Evolutionary conservation across 176 grass and related monocot species (phyloP).

Genomic region (Bromus sterilis): DNA sequence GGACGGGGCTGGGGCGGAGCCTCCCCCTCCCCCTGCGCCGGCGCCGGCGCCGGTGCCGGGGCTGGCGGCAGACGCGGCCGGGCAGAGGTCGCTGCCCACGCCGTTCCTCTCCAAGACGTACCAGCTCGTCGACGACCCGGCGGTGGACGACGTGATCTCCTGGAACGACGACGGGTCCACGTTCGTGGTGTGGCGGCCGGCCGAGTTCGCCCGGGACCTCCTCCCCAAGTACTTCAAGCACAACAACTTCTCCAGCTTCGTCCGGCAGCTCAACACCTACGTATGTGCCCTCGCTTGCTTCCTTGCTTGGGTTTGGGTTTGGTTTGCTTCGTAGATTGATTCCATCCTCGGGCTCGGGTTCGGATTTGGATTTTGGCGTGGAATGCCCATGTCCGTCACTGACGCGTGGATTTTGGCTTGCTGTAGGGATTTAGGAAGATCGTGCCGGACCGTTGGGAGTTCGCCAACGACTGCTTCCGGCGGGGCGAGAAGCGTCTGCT

Average conservation of each 20-base stretch:
- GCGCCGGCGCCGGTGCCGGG: conserved; percentile 24
- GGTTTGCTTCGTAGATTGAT: background rate
- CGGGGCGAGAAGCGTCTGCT: conserved; percentile 62
- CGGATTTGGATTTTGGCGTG: background rate
- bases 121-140: conserved; percentile 78
- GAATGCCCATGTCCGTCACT: conserved; percentile 22
- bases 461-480: conserved; percentile 78
- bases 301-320: background rate
- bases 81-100: conserved; percentile 74
- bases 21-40: background rate
- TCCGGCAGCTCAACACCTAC: conserved; percentile 95
- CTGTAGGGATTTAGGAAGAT: conserved; percentile 90
- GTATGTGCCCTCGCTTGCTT: conserved; percentile 1
- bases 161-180: conserved; percentile 86
- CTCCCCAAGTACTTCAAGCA: conserved; percentile 98
- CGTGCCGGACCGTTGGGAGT: conserved; percentile 80
- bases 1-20: conserved; percentile 11
- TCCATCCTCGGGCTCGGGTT: background rate
- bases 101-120: conserved; percentile 95
- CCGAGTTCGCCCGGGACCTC: conserved; percentile 84
- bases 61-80: conserved; percentile 10
- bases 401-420: conserved; percentile 28
- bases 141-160: conserved; percentile 85
- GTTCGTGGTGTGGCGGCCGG: conserved; percentile 88
- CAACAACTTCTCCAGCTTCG: conserved; percentile 98